Evolutionary conservation across 2,329 filamentous ascomycete genomes (phyloP), one percentile per base, ranked within the genome.

Genomic region (Diplodia scrobiculata): DNA sequence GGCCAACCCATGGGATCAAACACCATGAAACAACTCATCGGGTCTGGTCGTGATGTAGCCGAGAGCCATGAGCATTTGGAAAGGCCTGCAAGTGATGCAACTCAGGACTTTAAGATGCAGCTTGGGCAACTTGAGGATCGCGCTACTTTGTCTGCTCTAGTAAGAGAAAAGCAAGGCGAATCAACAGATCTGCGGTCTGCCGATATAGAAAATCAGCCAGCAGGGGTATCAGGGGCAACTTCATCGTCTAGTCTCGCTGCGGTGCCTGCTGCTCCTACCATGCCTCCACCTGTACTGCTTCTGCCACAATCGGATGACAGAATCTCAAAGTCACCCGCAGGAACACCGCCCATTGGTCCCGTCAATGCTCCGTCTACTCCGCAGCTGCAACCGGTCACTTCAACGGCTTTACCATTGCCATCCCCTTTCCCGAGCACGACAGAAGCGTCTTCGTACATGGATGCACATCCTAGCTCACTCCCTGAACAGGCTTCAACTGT

Each of bases 341-440:
- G 27, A 19, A 63, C 50, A 19, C 65, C 65, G 21, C 34, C n/a
- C 11, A 52, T 54, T 21, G 48, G 34, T 19, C 45, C 65, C 11
- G 50, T 48, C 19, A 50, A 48, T 27, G 55, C 65, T 45, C 65
- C 55, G 3, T 47, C 48, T 13, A 66, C 65, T 19, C 65, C 65
- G 11, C 58, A 62, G 27, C 17, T 66, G 38, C 65, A 72, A 27
- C 76, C 76, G 0, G 67, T 75, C 11, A 74, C 76, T 36, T 77
- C 76, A 6, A 71, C 74, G 21, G 76, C 74, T 1, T 70, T 78
- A 2, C 75, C 76, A n/a, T 67, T 78, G 17, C 76, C 76, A 25
- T 78, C 76, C 2, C 76, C 76, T 0, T 78, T 78, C 53, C 76
- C 76, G 5, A 74, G 66, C 9, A 72, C 73, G 29, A 58, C 50